Evolutionary conservation across 2,329 filamentous ascomycete genomes (phyloP).

Genomic region (Graphiopsis chlorocephala): DNA sequence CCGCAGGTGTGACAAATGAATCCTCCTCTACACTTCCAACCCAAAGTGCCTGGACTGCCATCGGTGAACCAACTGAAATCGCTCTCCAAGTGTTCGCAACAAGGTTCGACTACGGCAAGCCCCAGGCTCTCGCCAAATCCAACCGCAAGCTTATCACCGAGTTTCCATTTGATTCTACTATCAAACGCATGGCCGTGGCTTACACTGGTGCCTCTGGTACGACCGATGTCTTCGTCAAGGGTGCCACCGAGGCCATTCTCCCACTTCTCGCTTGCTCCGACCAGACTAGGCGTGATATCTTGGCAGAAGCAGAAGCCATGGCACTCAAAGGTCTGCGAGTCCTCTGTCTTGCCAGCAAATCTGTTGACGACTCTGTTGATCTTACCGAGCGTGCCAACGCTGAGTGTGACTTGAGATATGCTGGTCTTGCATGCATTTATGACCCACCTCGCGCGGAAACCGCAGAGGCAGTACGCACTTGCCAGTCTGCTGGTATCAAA

Average conservation of each 20-base stretch:
- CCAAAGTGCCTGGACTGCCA: constrained; percentile 57
- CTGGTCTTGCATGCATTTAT: constrained; percentile 33
- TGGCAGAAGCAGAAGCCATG: constrained; percentile 30
- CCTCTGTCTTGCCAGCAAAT: constrained; percentile 30
- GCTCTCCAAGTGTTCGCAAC: constrained; percentile 69
- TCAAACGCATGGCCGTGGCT: constrained; percentile 36
- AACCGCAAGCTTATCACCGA: constrained; percentile 26
- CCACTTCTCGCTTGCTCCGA: constrained; percentile 28
- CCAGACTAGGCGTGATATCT: constrained; percentile 23
- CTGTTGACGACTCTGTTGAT: constrained; percentile 14
- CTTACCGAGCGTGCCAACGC: constrained; percentile 24
- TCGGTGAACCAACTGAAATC: constrained; percentile 65
- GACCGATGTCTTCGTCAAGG: constrained; percentile 32
- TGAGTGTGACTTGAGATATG: constrained; percentile 29
- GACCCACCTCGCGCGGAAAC: constrained; percentile 34
- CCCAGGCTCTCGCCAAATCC: constrained; percentile 10
- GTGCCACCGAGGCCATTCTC: constrained; percentile 34
- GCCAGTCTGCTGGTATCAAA: constrained; percentile 46
- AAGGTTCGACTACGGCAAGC: constrained; percentile 47
- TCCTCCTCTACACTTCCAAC: constrained; percentile 30
- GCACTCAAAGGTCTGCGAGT: constrained; percentile 34
- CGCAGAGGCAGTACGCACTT: constrained; percentile 42
- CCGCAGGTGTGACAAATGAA: constrained; percentile 38
- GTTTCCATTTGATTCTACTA: constrained; percentile 34
- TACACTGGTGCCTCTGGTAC: constrained; percentile 22